A percentile compares a stretch with the other conserved stretches of the same genome.
These are phyloP conservation scores for Microdochium trichocladiopsis DNA, from an alignment of 2,329 filamentous ascomycete species.

Conservation along the genomic window DNA sequence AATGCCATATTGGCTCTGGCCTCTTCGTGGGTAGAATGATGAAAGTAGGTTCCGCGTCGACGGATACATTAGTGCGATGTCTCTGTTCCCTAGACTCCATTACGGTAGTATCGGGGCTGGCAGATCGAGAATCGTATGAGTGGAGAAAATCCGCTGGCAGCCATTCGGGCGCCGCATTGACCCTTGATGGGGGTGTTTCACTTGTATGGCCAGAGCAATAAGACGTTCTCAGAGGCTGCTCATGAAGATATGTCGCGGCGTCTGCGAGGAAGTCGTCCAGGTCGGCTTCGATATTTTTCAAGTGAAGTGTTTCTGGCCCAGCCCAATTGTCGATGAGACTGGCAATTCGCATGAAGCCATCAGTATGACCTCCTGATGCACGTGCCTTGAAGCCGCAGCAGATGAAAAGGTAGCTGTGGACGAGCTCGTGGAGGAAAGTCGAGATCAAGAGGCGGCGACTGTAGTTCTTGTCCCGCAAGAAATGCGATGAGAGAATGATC, in stretches of 20 bases:
- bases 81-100: not conserved
- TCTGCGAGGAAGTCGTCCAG: slow-evolving; percentile 39
- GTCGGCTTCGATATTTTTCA: slow-evolving; percentile 56
- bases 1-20: not conserved
- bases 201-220: not conserved
- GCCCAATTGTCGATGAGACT: slow-evolving; percentile 55
- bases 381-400: slow-evolving; percentile 51
- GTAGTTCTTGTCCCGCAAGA: slow-evolving; percentile 48
- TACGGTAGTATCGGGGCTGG: too few relatives aligned
- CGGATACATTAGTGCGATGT: not conserved
- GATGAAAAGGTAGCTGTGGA: slow-evolving; percentile 61
- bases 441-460: slow-evolving; percentile 55
- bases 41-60: not conserved
- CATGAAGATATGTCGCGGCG: slow-evolving; percentile 4
- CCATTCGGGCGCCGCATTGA: not conserved
- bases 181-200: not conserved
- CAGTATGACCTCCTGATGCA: slow-evolving; percentile 50
- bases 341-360: slow-evolving; percentile 52
- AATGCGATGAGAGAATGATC: slow-evolving; percentile 53
- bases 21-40: not conserved
- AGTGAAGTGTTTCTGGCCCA: slow-evolving; percentile 43
- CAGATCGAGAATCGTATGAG: not conserved
- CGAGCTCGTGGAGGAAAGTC: slow-evolving; percentile 60
- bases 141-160: not conserved
- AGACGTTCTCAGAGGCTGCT: not conserved